Conservation (phyloP, 805 yeast genomes). For the Schwanniomyces polymorphus region DNA sequence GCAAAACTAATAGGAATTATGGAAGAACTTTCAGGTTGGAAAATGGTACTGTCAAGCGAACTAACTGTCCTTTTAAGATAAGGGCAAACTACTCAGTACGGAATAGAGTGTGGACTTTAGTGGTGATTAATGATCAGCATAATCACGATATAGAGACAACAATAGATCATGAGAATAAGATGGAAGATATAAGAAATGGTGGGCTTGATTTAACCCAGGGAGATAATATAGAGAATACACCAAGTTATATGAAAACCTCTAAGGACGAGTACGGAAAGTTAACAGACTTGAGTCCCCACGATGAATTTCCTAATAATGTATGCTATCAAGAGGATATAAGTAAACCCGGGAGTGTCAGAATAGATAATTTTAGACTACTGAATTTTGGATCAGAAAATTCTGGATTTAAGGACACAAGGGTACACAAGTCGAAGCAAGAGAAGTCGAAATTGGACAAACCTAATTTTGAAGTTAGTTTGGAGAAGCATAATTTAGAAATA, state of each 20-base stretch:
- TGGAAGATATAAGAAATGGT: background rate
- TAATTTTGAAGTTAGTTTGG: background rate
- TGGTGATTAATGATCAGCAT: conserved; percentile 59
- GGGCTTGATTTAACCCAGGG: background rate
- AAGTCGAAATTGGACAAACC: too few relatives aligned
- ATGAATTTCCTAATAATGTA: background rate
- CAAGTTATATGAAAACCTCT: conserved; percentile 1
- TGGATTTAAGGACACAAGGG: too few relatives aligned
- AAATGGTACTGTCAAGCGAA: conserved; percentile 17
- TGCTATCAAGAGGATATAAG: background rate
- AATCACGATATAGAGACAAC: conserved; percentile 40
- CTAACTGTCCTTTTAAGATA: conserved; percentile 62
- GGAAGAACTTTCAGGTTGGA: conserved; percentile 12
- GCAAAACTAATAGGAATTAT: conserved; percentile 40
- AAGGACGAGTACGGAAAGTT: conserved; percentile 6
- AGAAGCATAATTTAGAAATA: too few relatives aligned
- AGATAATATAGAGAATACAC: background rate
- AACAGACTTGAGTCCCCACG: conserved; percentile 3
- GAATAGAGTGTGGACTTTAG: conserved; percentile 57
- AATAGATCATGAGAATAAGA: background rate
- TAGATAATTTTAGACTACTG: background rate
- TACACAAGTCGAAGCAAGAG: too few relatives aligned
- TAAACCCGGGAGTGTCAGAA: background rate
- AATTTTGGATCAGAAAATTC: background rate
- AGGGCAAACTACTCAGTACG: conserved; percentile 61